Base-by-base conservation (phyloP, 2,329 filamentous ascomycete genomes). In the Paramyrothecium roridum region DNA sequence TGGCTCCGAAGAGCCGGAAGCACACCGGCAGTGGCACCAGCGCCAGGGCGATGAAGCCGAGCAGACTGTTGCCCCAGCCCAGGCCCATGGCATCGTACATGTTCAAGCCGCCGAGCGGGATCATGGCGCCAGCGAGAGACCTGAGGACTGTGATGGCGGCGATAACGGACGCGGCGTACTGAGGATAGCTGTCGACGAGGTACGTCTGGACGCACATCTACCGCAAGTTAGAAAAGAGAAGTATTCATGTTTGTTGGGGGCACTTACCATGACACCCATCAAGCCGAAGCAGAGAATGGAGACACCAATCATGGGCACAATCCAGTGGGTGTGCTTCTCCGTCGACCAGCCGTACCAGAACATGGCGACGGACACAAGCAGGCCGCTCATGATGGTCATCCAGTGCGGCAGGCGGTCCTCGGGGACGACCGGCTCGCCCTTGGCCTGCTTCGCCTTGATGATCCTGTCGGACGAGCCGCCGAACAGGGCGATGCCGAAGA, bases 91-190 rank as follows among this genome's bases (percentile, higher is more conserved):
- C 62, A 19, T 70, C 62, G 50, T 71, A 71, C 64, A 71, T 64
- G 13, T 73, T 70, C 2, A 75, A 68, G 0, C 84, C 85, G 2
- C 82, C 84, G 1, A 87, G 69, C 0, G 85, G 85, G 11, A 87
- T 78, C 23, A 91, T 86, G 0, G 80, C 85, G 0, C 83, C 86
- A n/a, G 84, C 86, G 56, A 90, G 67, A 1, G 83, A 87, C 55
- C 68, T 61, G 1, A 70, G 56, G 3, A 70, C 64, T 0, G 68
- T 69, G 20, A 63, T 56, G 1, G 68, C 65, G 1, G 68, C 68
- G 3, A 67, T 61, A 1, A 64, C 68, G 3, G 67, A 69, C 12
- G 68, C 68, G 0, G 67, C 67, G 50, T 69, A 67, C 1, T 55
- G 48, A 23, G 66, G 60, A 53, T 68, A 71, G 3, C 64, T 58